A percentile compares a stretch with the other conserved stretches of the same genome.
Conservation (phyloP, 164 flowering plant species). For the Buxus sempervirens region DNA sequence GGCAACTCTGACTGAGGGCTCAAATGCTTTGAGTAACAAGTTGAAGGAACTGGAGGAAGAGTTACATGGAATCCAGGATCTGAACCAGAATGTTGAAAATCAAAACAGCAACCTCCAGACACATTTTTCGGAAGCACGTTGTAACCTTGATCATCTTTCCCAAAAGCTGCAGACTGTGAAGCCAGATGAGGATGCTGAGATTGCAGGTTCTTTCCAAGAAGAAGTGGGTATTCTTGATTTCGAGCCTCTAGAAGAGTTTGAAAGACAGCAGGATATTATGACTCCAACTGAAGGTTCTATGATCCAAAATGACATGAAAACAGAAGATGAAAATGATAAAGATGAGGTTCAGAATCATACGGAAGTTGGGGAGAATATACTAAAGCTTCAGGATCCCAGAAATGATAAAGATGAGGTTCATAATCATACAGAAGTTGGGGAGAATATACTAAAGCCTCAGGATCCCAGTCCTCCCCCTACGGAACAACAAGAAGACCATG, state of each 20-base stretch:
- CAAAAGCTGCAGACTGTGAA: constrained; percentile 16
- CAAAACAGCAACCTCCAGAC: constrained; percentile 34
- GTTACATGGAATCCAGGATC: constrained; percentile 30
- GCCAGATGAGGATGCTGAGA: constrained; percentile 26
- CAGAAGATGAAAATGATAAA: constrained; percentile 1
- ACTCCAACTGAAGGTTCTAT: constrained; percentile 1
- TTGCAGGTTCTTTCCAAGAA: constrained; percentile 8
- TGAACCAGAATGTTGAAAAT: constrained; percentile 30
- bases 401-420: no score
- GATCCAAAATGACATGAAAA: neutral
- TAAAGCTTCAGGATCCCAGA: no score
- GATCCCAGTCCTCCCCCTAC: neutral
- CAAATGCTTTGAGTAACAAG: constrained; percentile 25
- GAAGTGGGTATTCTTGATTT: constrained; percentile 8
- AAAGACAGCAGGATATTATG: constrained; percentile 11
- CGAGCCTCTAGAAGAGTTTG: neutral
- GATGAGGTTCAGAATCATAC: neutral
- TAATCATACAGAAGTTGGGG: no score
- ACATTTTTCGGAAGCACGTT: constrained; percentile 37
- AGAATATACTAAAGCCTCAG: no score
- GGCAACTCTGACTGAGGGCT: constrained; percentile 25
- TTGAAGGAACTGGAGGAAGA: constrained; percentile 47
- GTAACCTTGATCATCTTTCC: constrained; percentile 27
- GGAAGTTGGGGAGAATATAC: no score
- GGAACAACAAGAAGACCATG: neutral